A percentile compares a stretch with the other conserved stretches of the same genome.
These are phyloP conservation scores for Parietichytrium sp. DNA, from an alignment of 108 stramenopile species.

Conservation along the genomic window DNA sequence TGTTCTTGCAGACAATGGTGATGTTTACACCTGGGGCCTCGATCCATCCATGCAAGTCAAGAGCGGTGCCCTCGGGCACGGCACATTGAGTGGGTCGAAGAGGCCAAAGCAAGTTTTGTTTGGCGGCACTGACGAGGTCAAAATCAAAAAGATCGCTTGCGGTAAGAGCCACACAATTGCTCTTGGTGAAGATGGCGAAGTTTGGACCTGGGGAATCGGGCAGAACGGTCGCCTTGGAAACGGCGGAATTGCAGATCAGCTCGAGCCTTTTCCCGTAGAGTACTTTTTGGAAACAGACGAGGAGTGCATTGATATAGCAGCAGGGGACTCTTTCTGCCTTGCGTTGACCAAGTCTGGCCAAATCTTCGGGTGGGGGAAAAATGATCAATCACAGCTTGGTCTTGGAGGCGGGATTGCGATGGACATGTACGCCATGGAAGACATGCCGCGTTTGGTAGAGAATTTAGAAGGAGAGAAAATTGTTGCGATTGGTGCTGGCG, in stretches of 20 bases:
- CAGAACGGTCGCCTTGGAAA: slow-evolving; percentile 60
- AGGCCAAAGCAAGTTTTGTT: slow-evolving; percentile 25
- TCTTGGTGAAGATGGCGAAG: slow-evolving; percentile 52
- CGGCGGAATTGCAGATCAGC: slow-evolving; percentile 48
- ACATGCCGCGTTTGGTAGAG: slow-evolving; percentile 49
- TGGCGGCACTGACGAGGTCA: slow-evolving; percentile 39
- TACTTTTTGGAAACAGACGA: slow-evolving; percentile 42
- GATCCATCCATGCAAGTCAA: slow-evolving; percentile 46
- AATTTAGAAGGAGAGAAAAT: neutral
- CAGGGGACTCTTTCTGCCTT: slow-evolving; percentile 57
- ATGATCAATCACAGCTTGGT: slow-evolving; percentile 63
- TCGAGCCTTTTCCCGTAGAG: slow-evolving; percentile 50
- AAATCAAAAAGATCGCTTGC: slow-evolving; percentile 41
- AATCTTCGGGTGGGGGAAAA: slow-evolving; percentile 61
- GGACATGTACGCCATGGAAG: slow-evolving; percentile 67
- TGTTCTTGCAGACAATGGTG: slow-evolving; percentile 47
- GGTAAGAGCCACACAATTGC: slow-evolving; percentile 54
- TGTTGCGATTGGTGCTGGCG: slow-evolving; percentile 41
- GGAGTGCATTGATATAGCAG: slow-evolving; percentile 36
- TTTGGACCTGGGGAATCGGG: slow-evolving; percentile 56
- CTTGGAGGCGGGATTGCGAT: slow-evolving; percentile 58
- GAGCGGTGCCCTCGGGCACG: slow-evolving; percentile 53
- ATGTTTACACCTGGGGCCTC: slow-evolving; percentile 53
- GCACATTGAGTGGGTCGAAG: neutral
- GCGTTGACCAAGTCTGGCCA: slow-evolving; percentile 46